Evolutionary conservation across 768 basidiomycete species (phyloP).

Genomic region (Porphyrellus cyaneotinctus): DNA sequence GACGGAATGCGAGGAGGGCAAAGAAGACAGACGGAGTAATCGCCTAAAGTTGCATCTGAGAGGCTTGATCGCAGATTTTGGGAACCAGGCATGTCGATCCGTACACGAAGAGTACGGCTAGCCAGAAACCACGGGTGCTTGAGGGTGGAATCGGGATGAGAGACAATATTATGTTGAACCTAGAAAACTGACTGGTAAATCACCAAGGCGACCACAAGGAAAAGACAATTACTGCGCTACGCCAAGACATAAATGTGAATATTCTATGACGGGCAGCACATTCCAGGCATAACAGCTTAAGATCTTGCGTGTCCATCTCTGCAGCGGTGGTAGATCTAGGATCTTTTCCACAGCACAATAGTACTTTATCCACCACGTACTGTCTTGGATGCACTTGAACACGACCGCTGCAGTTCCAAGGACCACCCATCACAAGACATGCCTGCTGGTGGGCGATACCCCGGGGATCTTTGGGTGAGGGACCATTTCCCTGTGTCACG

Average conservation of each 20-base stretch:
- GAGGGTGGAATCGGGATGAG: conserved; percentile 11
- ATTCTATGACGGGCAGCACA: conserved; percentile 10
- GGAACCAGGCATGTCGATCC: neutral
- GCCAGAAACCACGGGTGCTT: conserved; percentile 11
- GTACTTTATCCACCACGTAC: conserved; percentile 9
- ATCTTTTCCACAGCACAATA: conserved; percentile 22
- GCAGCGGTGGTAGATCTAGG: conserved; percentile 19
- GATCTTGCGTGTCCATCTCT: conserved; percentile 26
- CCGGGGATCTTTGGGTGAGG: conserved; percentile 18
- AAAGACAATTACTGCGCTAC: conserved; percentile 16
- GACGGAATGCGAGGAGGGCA: conserved; percentile 29
- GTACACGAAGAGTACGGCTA: neutral
- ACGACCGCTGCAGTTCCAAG: conserved; percentile 21
- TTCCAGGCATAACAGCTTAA: conserved; percentile 16
- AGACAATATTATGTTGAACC: conserved; percentile 17
- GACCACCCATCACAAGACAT: conserved; percentile 20
- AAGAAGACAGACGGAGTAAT: conserved; percentile 22
- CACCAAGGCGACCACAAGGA: neutral
- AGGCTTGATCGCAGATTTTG: neutral
- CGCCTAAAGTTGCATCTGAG: conserved; percentile 5
- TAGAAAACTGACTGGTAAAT: conserved; percentile 2
- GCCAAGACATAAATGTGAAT: conserved; percentile 22
- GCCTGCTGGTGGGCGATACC: conserved; percentile 22
- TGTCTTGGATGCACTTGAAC: conserved; percentile 21
- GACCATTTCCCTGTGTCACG: conserved; percentile 1